Percentiles rank a stretch among this genome's conserved stretches.
phyloP scores from a whole-genome alignment of 306 rosid species.

The Rubus parviflorus region DNA sequence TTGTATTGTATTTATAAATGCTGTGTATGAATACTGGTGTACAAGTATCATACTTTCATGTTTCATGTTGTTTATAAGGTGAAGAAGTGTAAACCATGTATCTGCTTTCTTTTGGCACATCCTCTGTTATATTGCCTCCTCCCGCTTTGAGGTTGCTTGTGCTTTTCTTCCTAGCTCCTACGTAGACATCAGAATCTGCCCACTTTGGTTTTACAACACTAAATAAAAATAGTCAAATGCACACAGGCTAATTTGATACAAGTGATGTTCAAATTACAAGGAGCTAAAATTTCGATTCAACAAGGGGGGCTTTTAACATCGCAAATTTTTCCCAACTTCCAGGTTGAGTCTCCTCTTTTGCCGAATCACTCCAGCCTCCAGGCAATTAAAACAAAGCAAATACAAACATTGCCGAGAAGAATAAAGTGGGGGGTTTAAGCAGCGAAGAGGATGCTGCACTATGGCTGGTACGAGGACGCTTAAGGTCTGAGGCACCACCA shows the following conservation, averaged over 20 bases:
- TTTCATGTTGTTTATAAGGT: not conserved
- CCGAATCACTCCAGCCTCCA: not conserved
- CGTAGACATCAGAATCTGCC: not conserved
- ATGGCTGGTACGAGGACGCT: conserved; percentile 19
- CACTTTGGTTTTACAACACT: not conserved
- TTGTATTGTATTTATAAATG: not conserved
- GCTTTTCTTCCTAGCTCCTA: not conserved
- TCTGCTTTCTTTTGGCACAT: not conserved
- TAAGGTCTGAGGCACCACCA: conserved; percentile 38
- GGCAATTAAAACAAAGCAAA: conserved; percentile 21
- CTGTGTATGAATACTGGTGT: not conserved
- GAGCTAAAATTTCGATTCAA: no score
- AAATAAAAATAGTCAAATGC: not conserved
- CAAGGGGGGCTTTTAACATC: not conserved
- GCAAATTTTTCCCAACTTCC: not conserved
- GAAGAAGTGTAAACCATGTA: conserved; percentile 1
- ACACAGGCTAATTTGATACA: not conserved
- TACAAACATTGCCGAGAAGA: conserved; percentile 29
- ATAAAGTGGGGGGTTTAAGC: conserved; percentile 23
- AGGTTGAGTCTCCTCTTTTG: not conserved
- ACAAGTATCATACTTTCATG: not conserved
- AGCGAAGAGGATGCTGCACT: conserved; percentile 25
- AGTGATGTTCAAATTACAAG: not conserved
- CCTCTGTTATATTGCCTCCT: not conserved
- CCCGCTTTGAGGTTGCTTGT: not conserved